Percentiles rank a stretch among this genome's conserved stretches.
These are phyloP conservation scores for Cutaneotrichosporon dermatis DNA, from an alignment of 1,284 basidiomycete species.

Conservation along the genomic window DNA sequence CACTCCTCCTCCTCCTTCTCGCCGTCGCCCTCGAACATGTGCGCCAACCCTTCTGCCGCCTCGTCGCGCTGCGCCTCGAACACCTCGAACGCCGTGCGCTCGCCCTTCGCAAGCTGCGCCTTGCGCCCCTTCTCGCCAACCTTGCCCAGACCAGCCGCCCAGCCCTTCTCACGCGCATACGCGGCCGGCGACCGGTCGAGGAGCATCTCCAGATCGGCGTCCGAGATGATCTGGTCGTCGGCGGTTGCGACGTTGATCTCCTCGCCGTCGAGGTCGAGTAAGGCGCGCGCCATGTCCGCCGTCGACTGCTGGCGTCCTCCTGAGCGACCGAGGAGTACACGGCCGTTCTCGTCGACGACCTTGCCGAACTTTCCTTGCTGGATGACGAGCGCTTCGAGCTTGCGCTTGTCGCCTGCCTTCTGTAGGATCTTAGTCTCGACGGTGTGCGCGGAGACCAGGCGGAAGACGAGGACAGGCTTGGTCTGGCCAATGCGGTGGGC, in stretches of 20 bases:
- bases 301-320: conserved; percentile 55
- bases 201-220: conserved; percentile 71
- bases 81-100: conserved; percentile 67
- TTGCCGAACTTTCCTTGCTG: conserved; percentile 80
- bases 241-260: conserved; percentile 78
- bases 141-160: conserved; percentile 53
- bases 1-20: conserved; percentile 26
- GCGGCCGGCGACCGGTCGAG: conserved; percentile 77
- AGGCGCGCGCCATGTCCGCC: conserved; percentile 72
- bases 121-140: conserved; percentile 34
- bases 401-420: conserved; percentile 77
- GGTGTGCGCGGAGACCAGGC: conserved; percentile 79
- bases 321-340: conserved; percentile 49
- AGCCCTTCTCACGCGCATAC: conserved; percentile 72
- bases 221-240: conserved; percentile 71
- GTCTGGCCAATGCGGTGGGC: conserved; percentile 95
- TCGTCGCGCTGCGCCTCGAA: conserved; percentile 67
- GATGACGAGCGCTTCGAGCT: conserved; percentile 89
- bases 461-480: conserved; percentile 78
- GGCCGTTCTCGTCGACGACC: conserved; percentile 53
- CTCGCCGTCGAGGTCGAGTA: conserved; percentile 78
- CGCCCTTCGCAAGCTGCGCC: conserved; percentile 45
- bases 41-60: conserved; percentile 67
- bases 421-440: conserved; percentile 89
- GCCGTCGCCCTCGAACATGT: conserved; percentile 52